Base-by-base conservation (phyloP, 176 grass and related monocot genomes). In the Chloris gayana region DNA sequence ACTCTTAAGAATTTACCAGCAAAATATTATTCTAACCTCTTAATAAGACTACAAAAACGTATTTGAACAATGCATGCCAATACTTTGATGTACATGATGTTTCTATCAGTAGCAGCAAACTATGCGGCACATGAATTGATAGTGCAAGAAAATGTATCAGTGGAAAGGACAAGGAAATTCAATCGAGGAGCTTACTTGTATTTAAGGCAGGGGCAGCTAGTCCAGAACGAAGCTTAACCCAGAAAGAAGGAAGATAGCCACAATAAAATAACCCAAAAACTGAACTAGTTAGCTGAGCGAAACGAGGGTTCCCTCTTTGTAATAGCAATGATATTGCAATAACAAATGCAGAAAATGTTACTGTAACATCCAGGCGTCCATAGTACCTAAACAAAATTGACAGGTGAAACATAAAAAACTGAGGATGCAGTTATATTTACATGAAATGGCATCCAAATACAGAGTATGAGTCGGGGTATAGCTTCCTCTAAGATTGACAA, bases 191-290 rank as follows among this genome's bases (percentile, higher is more conserved):
- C 84, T 67, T 95, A 99, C 96, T 92, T 75, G 96, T 93, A 76
- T 95, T 95, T 74, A 95, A 76, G 69, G 96, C 88, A 84, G 96
- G 93, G 70, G 9, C 93, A 87, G 92, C 71, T 61, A 99, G 86
- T 54, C 92, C 92, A 15, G 88, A 95, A 31, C 93, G 96, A 18
- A 99, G 96, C 72, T 99, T 99, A 73, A 99, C 85, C 96, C 96
- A 99, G 85, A 99, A 99, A 73, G 89, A 95, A 74, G 96, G 88
- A 79, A 99, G 93, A 88, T 99, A 99, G 31, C 96, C 96, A 27
- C 96, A 99, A 34, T 99, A 99, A 88, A 99, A 99, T 50, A 99
- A 82, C 54, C 93, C 96, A 78, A 99, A 99, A 67, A 99, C 88
- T 73, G 90, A 91, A 89, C 96, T 95, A 88, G 91, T 94, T 75